phyloP scores from a whole-genome alignment of 2,329 filamentous ascomycete genomes.

The Aspergillus hiratsukae region DNA sequence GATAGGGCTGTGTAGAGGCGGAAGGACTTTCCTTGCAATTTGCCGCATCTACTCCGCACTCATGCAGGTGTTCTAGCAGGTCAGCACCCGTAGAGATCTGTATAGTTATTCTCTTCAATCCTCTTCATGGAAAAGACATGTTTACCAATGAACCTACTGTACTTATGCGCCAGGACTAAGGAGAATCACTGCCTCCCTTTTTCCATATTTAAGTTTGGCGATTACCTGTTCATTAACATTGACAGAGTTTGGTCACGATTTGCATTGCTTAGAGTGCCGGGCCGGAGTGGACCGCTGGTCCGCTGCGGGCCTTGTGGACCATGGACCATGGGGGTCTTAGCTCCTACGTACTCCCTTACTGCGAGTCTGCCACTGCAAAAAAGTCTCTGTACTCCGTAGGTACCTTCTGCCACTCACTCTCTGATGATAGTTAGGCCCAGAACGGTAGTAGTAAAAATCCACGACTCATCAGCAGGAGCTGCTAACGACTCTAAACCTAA shows the following conservation, averaged over 20 bases:
- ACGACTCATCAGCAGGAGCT: slow-evolving; percentile 3
- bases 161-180: background rate
- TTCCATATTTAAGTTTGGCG: background rate
- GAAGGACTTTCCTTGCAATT: background rate
- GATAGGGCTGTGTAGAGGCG: background rate
- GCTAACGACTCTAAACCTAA: slow-evolving; percentile 4
- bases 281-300: slow-evolving; percentile 24
- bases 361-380: background rate
- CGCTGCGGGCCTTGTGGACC: slow-evolving; percentile 21
- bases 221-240: slow-evolving; percentile 1
- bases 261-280: slow-evolving; percentile 23
- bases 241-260: slow-evolving; percentile 11
- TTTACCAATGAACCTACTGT: background rate
- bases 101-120: background rate
- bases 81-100: background rate
- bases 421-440: too few species aligned
- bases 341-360: slow-evolving; percentile 3
- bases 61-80: background rate
- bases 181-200: background rate
- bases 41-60: background rate
- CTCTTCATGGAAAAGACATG: background rate
- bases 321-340: slow-evolving; percentile 20
- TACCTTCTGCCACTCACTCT: too few species aligned
- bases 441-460: too few species aligned
- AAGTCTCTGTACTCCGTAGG: too few species aligned